Evolutionary conservation across 768 basidiomycete species (phyloP).

Genomic region (Rickenella mellea): DNA sequence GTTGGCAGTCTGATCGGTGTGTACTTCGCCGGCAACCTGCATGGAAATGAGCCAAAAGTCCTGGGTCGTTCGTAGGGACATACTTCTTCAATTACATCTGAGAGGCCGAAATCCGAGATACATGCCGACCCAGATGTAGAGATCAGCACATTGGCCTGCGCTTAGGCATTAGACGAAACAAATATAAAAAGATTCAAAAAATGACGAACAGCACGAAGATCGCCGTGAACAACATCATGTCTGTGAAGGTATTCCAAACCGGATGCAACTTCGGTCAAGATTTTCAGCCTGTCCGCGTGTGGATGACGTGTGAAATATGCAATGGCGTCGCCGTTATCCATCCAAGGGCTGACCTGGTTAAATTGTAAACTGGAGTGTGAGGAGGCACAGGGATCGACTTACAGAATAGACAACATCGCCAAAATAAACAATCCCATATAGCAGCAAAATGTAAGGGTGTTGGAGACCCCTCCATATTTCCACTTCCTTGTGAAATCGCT

Average conservation of each 20-base stretch:
- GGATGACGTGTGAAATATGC: constrained; percentile 23
- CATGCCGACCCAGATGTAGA: constrained; percentile 26
- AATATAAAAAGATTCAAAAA: too few species aligned
- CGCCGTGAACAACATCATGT: constrained; percentile 10
- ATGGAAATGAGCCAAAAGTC: background rate
- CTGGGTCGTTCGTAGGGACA: constrained; percentile 1
- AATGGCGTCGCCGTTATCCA: constrained; percentile 31
- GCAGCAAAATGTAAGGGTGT: constrained; percentile 28
- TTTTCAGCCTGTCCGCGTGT: constrained; percentile 23
- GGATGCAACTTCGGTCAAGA: constrained; percentile 28
- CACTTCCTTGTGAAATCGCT: constrained; percentile 36
- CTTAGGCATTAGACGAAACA: too few species aligned
- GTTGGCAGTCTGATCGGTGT: background rate
- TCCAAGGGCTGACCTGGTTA: constrained; percentile 39
- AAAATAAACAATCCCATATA: constrained; percentile 27
- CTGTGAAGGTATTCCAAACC: constrained; percentile 18
- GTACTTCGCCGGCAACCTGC: background rate
- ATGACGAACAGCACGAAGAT: constrained; percentile 14
- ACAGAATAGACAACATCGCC: constrained; percentile 24
- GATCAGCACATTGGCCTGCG: constrained; percentile 37
- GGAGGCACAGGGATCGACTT: too few species aligned
- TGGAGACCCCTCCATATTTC: constrained; percentile 31
- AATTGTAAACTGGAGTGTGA: too few species aligned
- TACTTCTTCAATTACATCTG: constrained; percentile 23
- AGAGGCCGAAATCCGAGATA: constrained; percentile 37